Base-by-base conservation (phyloP, 352 stramenopile genomes). In the Phytophthora podocarpi region DNA sequence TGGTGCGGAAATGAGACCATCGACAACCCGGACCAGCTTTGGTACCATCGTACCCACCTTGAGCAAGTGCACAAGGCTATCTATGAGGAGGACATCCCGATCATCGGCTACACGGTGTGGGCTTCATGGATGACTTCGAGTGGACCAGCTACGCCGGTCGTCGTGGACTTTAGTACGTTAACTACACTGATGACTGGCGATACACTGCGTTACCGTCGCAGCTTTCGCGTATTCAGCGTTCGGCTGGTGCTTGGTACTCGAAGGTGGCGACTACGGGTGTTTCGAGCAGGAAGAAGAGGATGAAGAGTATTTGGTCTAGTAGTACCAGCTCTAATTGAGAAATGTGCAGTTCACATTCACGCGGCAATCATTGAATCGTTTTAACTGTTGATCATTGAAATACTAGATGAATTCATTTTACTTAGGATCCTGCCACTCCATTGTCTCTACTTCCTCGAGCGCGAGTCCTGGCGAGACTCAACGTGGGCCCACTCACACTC, bases 91-190 rank as follows among this genome's bases (percentile, higher is more conserved):
- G 55, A 73, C 6, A 86, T 90, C 45, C 69, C 75, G 18, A 66
- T 98, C 28, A 72, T 83, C 42, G 91, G 89, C 2, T 98, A 98
- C 70, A 98, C 94, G 65, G 90, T 87, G 13, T 98, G 95, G 95
- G 76, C 23, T 65, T 75, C n/a, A 54, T 72, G 46, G 67, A 75
- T 45, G 36, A 55, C 24, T 75, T 71, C 16, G 61, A 75, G 49
- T 75, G 67, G 67, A 65, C 51, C 12, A 66, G 20, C 16, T 75
- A 78, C 47, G 66, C 76, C 34, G 70, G 72, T 27, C 77, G 77
- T 36, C 81, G 81, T 49, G 80, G 80, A 26, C 64, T 89, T 16
- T 87, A 80, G 56, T 82, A 80, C 32, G 73, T 89, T 36, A 79
- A 89, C 39, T 89, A 62, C 53, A 75, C 76, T 1, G 56, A 64